These are phyloP conservation scores for Hypoxylon sp. DNA, from an alignment of 2,329 filamentous ascomycete species.

Conservation along the genomic window DNA sequence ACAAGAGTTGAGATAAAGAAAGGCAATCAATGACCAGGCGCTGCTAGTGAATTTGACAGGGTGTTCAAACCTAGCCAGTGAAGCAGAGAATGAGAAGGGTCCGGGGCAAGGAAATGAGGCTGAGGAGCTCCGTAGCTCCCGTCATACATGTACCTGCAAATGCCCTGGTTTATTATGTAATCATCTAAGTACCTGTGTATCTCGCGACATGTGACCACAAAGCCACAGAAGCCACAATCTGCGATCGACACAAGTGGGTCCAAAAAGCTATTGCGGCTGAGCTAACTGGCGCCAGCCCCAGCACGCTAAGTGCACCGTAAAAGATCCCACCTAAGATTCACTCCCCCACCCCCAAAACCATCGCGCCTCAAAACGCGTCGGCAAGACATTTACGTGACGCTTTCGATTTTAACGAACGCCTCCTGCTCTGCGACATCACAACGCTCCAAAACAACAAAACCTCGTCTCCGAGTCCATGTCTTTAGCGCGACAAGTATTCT, in stretches of 20 bases:
- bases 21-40: background rate
- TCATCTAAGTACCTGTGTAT: background rate
- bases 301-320: no score
- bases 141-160: background rate
- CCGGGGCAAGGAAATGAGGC: conserved; percentile 11
- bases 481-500: conserved; percentile 47
- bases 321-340: conserved; percentile 17
- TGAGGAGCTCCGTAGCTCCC: conserved; percentile 23
- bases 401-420: conserved; percentile 32
- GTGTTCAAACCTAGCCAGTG: background rate
- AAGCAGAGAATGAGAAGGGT: conserved; percentile 8
- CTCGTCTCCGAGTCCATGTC: conserved; percentile 23
- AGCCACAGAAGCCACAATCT: conserved; percentile 35
- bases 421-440: conserved; percentile 41
- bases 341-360: conserved; percentile 40
- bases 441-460: conserved; percentile 30
- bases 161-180: background rate
- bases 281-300: no score
- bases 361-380: conserved; percentile 51
- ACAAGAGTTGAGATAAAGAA: background rate
- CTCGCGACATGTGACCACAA: conserved; percentile 17
- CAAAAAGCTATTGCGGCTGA: conserved; percentile 7
- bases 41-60: background rate
- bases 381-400: conserved; percentile 49
- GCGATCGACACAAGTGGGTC: background rate